These are phyloP conservation scores for Phyllosticta citriasiana DNA, from an alignment of 2,329 filamentous ascomycete species.

Conservation along the genomic window DNA sequence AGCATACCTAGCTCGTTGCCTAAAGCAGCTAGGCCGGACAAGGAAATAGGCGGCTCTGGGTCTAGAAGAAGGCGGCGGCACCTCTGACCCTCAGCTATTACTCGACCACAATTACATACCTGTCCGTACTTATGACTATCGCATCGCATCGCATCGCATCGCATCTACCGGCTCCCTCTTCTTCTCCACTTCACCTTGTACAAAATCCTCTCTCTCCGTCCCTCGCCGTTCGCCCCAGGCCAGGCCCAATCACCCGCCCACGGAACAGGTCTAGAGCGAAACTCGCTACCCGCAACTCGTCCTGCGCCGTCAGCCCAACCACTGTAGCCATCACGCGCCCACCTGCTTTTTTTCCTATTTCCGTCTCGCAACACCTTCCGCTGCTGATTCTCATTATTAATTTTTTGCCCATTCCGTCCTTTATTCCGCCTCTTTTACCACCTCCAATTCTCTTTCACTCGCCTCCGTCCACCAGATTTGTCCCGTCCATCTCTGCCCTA, in stretches of 20 bases:
- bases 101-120: not conserved
- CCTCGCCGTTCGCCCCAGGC: not conserved
- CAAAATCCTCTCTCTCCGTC: not conserved
- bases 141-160: not conserved
- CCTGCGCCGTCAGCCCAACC: not conserved
- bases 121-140: not conserved
- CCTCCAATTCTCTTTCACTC: not conserved
- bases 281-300: not conserved
- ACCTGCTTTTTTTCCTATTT: not conserved
- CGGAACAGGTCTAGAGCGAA: not conserved
- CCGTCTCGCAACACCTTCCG: not conserved
- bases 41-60: not conserved
- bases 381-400: not conserved
- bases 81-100: not conserved
- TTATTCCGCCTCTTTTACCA: not conserved
- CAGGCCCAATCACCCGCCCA: not conserved
- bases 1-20: no score
- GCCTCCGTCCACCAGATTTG: no score
- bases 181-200: not conserved
- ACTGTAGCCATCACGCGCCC: not conserved
- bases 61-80: not conserved
- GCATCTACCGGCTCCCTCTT: no score
- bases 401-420: not conserved
- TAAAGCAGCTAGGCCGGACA: not conserved
- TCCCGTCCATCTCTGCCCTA: no score